Evolutionary conservation across 2,329 filamentous ascomycete species (phyloP), one percentile per base, ranked within the genome.

Genomic region (Penicillium sp.): DNA sequence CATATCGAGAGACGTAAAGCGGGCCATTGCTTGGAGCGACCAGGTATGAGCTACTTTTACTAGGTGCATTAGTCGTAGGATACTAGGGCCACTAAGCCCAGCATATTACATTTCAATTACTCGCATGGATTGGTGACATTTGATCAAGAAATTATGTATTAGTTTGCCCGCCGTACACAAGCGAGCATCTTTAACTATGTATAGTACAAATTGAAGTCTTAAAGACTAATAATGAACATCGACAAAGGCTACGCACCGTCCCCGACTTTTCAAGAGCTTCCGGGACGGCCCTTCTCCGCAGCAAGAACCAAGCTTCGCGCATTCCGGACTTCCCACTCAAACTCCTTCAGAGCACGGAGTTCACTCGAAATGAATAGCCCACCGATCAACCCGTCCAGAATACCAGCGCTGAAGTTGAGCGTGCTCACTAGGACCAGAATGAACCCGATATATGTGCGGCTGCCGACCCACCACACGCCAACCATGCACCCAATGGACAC

Each of bases 251-350:
- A 31, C 25, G 25, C 48, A 39, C 25, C 5, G 17, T 39, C 17
- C 20, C 17, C 12, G 35, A n/a, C 22, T 4, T 39, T 31, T 31
- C 31, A 37, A 17, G 25, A 51, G n/a, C 15, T 25, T 34, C 22
- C 60, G 34, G 2, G 14, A 37, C 58, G 17, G 43, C 55, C 37
- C 45, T 47, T 35, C 49, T 67, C 63, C 7, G 63, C 61, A 50
- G 64, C 63, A 54, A 68, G 31, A 11, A 67, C 61, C 49, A 69
- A 45, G 10, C 68, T 62, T 62, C 74, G 87, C 12, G 89, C 88
- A 72, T 90, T 93, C 53, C 80, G 80, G 28, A 98, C 88, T 76
- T 99, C 95, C 90, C 92, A 97, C 73, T 95, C 87, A 77, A 98
- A 98, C 79, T 99, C 95, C 69, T 87, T 88, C 56, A 99, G 79